Evolutionary conservation across 2,329 filamentous ascomycete genomes (phyloP), one percentile per base, ranked within the genome.

Genomic region (Emmonsia crescens): DNA sequence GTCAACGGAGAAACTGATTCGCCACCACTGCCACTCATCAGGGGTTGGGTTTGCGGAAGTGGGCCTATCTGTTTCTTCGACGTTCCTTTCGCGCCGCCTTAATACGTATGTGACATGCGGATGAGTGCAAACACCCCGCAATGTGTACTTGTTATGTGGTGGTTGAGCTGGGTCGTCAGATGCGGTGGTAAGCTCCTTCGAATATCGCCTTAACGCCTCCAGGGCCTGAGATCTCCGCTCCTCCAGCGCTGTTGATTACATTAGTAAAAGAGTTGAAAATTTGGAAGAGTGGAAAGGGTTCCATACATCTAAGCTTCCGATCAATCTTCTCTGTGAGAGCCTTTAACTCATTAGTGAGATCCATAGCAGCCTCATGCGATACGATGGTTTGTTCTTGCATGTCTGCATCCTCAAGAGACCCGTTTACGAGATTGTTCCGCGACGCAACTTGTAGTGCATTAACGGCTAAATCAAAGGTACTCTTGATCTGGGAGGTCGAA

Each of bases 81-180:
- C 65, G 19, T 59, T 57, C n/a, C 64, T 61, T 9, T 64, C 44
- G 3, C 60, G 68, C 5, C 74, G 75, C 31, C 77, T 76, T 21
- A 83, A 75, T 19, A 86, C 71, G 66, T 85, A 86, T 40, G 80
- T 82, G 31, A 84, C 77, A 66, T 82, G 79, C 0, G 81, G 77
- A 57, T 80, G 77, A 3, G 83, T 85, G 44, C 82, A 82, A 5
- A 86, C 80, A 33, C 84, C 84, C 52, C 80, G 79, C 27, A 86
- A 76, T 1, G 78, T 79, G 68, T 86, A 86, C 57, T 77, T 79
- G 66, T 78, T 70, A 57, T 76, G 68, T 48, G 77, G 76, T 46
- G 74, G 68, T 42, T 76, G 69, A 14, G 74, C 69, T 16, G 71
- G 70, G 42, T 77, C 71, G 33, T 77, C 69, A 6, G 78, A 71